Base-by-base conservation (phyloP, 2,329 filamentous ascomycete species). In the Penicillium sp. region DNA sequence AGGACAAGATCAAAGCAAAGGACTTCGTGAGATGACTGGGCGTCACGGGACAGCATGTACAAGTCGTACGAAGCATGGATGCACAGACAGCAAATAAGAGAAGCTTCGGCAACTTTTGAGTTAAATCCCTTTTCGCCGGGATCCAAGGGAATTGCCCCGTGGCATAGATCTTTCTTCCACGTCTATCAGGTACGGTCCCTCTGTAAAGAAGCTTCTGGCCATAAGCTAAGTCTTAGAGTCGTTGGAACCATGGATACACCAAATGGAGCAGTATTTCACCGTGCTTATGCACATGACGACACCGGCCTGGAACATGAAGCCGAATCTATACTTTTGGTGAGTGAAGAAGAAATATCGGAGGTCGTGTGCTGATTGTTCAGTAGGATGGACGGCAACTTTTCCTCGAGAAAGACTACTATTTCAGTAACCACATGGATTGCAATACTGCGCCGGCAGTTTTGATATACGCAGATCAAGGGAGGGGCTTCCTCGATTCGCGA, bases 381-480 rank as follows among this genome's bases (percentile, higher is more conserved):
- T 11, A 49, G 47, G n/a, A 49, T 22, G 39, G 47, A 27, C 29
- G 39, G n/a, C 27, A 49, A 34, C 31, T 49, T 13, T 43, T 69
- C 63, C 71, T 70, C 58, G 40, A 45, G 46, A 62, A 62, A 32
- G 48, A 49, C 32, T 5, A 24, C 29, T 43, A 32, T 11, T 49
- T 49, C 18, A 27, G 29, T 29, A 36, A 43, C 52, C 27, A 38
- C 43, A 46, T 40, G 16, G 22, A 42, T 34, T 48, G n/a, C 16
- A 42, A 43, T 16, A 49, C 38, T 16, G 47, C 47, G 13, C n/a
- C 39, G 9, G 39, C 47, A 16, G 36, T 49, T 9, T 32, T 43
- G 39, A 49, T 49, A 32, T 34, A 24, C n/a, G 39, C 39, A 49
- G 39, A 43, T 8, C 21, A 48, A 1, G 27, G 47, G 10, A 49